phyloP scores from a whole-genome alignment of 1,284 basidiomycete species.

The Fomitopsis palustris region DNA sequence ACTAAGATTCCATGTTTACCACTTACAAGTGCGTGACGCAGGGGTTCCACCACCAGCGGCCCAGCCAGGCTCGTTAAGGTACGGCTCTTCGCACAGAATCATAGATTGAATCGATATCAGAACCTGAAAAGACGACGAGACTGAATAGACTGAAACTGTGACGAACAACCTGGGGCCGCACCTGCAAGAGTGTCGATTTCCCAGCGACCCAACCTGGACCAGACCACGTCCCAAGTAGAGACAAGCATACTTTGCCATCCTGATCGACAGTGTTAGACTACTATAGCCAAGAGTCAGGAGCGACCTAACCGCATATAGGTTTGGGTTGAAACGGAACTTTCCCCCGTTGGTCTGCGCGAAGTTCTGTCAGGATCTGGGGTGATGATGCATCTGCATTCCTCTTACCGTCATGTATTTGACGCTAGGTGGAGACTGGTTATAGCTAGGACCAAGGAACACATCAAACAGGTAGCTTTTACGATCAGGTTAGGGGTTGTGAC shows the following conservation, averaged over 20 bases:
- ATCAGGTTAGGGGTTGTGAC: conserved; percentile 8
- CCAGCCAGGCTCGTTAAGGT: conserved; percentile 89
- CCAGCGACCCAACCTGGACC: conserved; percentile 90
- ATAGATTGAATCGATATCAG: conserved; percentile 92
- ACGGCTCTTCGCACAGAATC: conserved; percentile 88
- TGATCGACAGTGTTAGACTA: conserved; percentile 25
- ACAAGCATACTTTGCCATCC: conserved; percentile 91
- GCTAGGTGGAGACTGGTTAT: conserved; percentile 77
- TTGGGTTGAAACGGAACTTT: conserved; percentile 87
- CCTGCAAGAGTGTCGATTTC: conserved; percentile 71
- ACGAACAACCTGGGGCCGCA: conserved; percentile 4
- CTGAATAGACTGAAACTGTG: neutral
- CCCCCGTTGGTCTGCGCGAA: conserved; percentile 78
- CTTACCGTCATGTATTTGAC: conserved; percentile 89
- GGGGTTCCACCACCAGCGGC: conserved; percentile 66
- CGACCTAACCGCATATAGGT: conserved; percentile 74
- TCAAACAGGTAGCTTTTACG: conserved; percentile 70
- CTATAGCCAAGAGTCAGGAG: neutral
- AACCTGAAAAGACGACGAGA: conserved; percentile 42
- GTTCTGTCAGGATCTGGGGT: neutral
- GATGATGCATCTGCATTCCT: conserved; percentile 4
- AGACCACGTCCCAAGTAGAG: conserved; percentile 86
- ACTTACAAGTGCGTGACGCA: conserved; percentile 69
- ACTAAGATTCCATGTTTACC: neutral
- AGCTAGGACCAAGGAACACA: conserved; percentile 82